These are phyloP conservation scores for Solanum paucissectum DNA, from an alignment of 257 asterid species.

Conservation along the genomic window DNA sequence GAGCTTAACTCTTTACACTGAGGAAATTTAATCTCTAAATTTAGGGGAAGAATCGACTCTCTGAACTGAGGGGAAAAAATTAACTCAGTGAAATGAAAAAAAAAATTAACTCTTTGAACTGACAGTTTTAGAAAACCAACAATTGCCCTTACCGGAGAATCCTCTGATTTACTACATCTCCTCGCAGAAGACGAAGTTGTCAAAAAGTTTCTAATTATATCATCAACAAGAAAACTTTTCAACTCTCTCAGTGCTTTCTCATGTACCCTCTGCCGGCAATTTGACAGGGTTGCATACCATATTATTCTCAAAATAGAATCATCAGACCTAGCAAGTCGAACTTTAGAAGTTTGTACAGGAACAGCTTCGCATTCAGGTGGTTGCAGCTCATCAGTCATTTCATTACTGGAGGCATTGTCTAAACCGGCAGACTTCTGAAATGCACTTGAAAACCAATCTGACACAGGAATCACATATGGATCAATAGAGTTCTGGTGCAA, in stretches of 20 bases:
- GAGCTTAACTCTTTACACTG: conserved; percentile 1
- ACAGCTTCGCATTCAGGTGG: conserved; percentile 39
- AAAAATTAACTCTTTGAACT: neutral
- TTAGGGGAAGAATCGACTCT: neutral
- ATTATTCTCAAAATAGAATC: conserved; percentile 22
- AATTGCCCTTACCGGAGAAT: conserved; percentile 27
- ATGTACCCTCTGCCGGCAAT: conserved; percentile 50
- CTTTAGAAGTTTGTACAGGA: conserved; percentile 23
- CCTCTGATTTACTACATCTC: conserved; percentile 18
- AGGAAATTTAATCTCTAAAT: conserved; percentile 3
- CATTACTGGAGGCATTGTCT: conserved; percentile 18
- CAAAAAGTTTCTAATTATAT: conserved; percentile 29
- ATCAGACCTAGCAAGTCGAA: conserved; percentile 22
- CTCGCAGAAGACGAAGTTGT: conserved; percentile 10
- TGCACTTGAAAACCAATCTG: conserved; percentile 20
- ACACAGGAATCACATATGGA: conserved; percentile 12
- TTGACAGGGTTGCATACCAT: conserved; percentile 47
- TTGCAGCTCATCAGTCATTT: conserved; percentile 42
- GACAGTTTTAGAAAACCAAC: neutral
- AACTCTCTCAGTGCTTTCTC: conserved; percentile 46
- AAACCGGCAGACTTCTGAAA: conserved; percentile 44
- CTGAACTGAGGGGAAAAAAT: neutral
- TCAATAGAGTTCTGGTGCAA: conserved; percentile 10
- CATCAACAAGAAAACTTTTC: conserved; percentile 35
- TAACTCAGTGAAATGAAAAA: neutral